Conservation (phyloP, 1,139 yeast genomes). For the Candida albicans region DNA sequence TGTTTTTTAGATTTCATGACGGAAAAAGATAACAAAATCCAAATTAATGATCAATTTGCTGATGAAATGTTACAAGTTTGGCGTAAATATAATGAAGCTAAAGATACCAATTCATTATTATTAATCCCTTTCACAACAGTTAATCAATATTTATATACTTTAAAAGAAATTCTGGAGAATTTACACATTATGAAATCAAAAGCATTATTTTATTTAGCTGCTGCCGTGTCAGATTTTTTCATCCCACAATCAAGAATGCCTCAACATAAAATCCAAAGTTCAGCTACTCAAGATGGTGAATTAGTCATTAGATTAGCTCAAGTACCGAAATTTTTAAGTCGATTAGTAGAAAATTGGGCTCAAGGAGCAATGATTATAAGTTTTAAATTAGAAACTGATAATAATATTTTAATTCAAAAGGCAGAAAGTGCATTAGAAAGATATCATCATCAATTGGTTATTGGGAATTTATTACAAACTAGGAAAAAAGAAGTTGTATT, state of each 20-base stretch:
- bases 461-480: slow-evolving; percentile 89
- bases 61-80: slow-evolving; percentile 64
- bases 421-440: slow-evolving; percentile 76
- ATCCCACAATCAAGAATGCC: slow-evolving; percentile 84
- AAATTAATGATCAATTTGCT: slow-evolving; percentile 61
- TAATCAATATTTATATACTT: slow-evolving; percentile 85
- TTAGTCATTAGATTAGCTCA: slow-evolving; percentile 86
- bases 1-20: slow-evolving; percentile 84
- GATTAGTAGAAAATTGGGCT: slow-evolving; percentile 93
- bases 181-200: slow-evolving; percentile 52
- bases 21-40: slow-evolving; percentile 51
- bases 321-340: slow-evolving; percentile 87
- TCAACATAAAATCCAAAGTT: slow-evolving; percentile 89
- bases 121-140: slow-evolving; percentile 91
- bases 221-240: slow-evolving; percentile 96
- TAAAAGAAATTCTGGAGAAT: slow-evolving; percentile 63
- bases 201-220: slow-evolving; percentile 86
- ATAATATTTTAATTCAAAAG: slow-evolving; percentile 64
- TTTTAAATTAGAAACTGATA: slow-evolving; percentile 92
- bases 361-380: slow-evolving; percentile 93
- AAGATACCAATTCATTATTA: slow-evolving; percentile 58
- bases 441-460: slow-evolving; percentile 90
- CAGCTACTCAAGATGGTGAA: slow-evolving; percentile 58
- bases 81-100: slow-evolving; percentile 62
- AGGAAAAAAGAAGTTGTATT: slow-evolving; percentile 87